These are phyloP conservation scores for Fusarium sambucinum DNA, from an alignment of 2,329 filamentous ascomycete species.

Conservation along the genomic window DNA sequence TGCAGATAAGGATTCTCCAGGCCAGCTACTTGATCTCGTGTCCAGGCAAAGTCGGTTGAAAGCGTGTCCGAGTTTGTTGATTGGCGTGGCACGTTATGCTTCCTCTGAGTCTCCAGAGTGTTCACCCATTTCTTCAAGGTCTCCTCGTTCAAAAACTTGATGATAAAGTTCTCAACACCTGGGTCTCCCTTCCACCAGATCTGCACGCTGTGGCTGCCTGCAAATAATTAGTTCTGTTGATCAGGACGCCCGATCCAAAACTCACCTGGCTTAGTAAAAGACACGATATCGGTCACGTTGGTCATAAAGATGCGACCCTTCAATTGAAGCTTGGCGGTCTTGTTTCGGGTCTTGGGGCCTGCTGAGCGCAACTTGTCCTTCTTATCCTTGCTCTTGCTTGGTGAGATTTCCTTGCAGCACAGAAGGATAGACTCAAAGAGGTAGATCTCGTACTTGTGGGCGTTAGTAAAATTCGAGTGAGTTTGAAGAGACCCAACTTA, in stretches of 20 bases:
- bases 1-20: slow-evolving; percentile 86
- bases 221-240: slow-evolving; percentile 46
- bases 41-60: slow-evolving; percentile 83
- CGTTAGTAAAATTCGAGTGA: slow-evolving; percentile 25
- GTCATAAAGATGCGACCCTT: slow-evolving; percentile 99
- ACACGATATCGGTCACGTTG: slow-evolving; percentile 95
- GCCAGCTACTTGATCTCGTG: slow-evolving; percentile 72
- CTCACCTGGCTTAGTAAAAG: slow-evolving; percentile 86
- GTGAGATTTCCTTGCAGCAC: slow-evolving; percentile 94
- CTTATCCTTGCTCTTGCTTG: slow-evolving; percentile 85
- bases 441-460: slow-evolving; percentile 90
- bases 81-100: slow-evolving; percentile 66
- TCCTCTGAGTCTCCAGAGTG: slow-evolving; percentile 81
- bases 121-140: slow-evolving; percentile 92
- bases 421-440: slow-evolving; percentile 95
- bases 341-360: slow-evolving; percentile 69
- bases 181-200: slow-evolving; percentile 99
- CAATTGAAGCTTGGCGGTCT: slow-evolving; percentile 86
- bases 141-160: slow-evolving; percentile 92
- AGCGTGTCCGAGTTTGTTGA: slow-evolving; percentile 60
- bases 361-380: slow-evolving; percentile 71
- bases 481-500: slow-evolving; percentile 59
- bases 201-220: slow-evolving; percentile 93
- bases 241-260: slow-evolving; percentile 1
- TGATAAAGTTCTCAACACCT: slow-evolving; percentile 94